Evolutionary conservation across 2,329 filamentous ascomycete genomes (phyloP).

Genomic region (Diaporthe sp.): DNA sequence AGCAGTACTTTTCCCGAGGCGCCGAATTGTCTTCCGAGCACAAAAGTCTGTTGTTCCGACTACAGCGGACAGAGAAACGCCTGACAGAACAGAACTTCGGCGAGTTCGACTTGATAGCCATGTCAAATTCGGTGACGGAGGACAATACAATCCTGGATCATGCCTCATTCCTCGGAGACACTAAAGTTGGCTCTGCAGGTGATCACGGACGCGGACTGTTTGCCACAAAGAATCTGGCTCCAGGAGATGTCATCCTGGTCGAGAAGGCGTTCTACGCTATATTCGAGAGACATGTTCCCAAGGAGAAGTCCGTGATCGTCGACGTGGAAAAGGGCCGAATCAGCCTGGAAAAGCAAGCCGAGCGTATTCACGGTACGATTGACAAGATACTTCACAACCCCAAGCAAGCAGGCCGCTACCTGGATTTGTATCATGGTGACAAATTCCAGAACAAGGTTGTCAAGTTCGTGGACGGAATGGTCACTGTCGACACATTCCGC

Average conservation of each 20-base stretch:
- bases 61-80: neutral
- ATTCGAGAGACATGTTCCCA: neutral
- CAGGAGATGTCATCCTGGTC: conserved; percentile 58
- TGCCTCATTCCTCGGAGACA: conserved; percentile 53
- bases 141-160: conserved; percentile 49
- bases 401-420: conserved; percentile 37
- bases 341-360: neutral
- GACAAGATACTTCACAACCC: conserved; percentile 44
- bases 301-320: neutral
- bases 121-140: conserved; percentile 44
- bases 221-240: conserved; percentile 52
- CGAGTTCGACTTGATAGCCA: conserved; percentile 49
- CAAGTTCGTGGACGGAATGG: conserved; percentile 39
- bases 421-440: conserved; percentile 42
- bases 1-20: neutral
- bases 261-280: conserved; percentile 53
- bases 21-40: neutral
- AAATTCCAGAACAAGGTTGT: conserved; percentile 30
- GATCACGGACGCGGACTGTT: conserved; percentile 59
- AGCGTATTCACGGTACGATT: conserved; percentile 18
- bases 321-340: conserved; percentile 7
- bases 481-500: conserved; percentile 42
- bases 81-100: conserved; percentile 47
- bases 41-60: neutral
- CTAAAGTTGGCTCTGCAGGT: conserved; percentile 50